Percentiles rank a stretch among this genome's conserved stretches.
These are phyloP conservation scores for Glaciozyma antarctica DNA, from an alignment of 768 basidiomycete genomes.

Conservation along the genomic window DNA sequence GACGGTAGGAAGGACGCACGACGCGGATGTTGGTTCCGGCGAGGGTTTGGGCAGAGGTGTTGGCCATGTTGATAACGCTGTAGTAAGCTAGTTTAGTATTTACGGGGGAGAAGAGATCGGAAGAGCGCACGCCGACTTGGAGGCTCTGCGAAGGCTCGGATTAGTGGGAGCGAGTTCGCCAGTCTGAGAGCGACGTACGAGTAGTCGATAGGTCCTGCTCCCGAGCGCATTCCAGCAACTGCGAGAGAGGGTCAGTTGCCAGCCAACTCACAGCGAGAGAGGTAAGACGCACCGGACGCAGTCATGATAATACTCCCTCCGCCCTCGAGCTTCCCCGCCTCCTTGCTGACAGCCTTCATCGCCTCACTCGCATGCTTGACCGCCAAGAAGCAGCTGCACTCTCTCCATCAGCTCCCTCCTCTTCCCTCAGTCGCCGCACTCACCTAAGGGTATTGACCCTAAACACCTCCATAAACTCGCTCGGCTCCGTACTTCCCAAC, in stretches of 20 bases:
- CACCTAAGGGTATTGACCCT: slow-evolving; percentile 65
- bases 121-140: slow-evolving; percentile 68
- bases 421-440: slow-evolving; percentile 14
- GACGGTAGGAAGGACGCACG: slow-evolving; percentile 43
- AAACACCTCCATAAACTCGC: slow-evolving; percentile 65
- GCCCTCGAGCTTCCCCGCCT: slow-evolving; percentile 57
- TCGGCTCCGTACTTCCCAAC: slow-evolving; percentile 47
- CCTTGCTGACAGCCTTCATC: slow-evolving; percentile 60
- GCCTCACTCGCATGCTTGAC: slow-evolving; percentile 75
- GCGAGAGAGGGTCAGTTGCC: neutral
- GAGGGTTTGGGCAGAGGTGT: slow-evolving; percentile 70
- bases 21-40: slow-evolving; percentile 74
- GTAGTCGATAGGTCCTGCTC: slow-evolving; percentile 67
- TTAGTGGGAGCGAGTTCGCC: neutral
- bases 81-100: no score
- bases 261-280: neutral
- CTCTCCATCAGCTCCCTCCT: neutral
- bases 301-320: slow-evolving; percentile 77
- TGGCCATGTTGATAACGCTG: slow-evolving; percentile 80
- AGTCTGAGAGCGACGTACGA: slow-evolving; percentile 52
- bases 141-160: slow-evolving; percentile 19
- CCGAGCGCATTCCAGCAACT: slow-evolving; percentile 76
- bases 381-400: slow-evolving; percentile 69
- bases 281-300: slow-evolving; percentile 57
- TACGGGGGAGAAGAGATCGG: neutral